These are phyloP conservation scores for Debaryomycetaceae sp. DNA, from an alignment of 1,139 yeast genomes.

Conservation along the genomic window DNA sequence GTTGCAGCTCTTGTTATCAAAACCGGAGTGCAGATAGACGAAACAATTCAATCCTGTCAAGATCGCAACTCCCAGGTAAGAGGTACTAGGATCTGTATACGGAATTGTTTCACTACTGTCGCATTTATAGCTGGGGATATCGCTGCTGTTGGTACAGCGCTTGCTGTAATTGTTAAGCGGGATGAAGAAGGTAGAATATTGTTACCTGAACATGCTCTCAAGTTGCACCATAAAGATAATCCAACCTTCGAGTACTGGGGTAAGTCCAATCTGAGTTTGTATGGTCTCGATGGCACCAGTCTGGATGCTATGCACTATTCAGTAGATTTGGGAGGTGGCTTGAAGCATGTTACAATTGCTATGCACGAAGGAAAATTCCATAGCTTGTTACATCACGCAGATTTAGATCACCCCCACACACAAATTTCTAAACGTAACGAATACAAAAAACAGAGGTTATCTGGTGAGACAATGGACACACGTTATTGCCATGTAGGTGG, in stretches of 20 bases:
- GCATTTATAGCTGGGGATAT: not conserved
- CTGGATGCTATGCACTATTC: too few species aligned
- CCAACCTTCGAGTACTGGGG: too few species aligned
- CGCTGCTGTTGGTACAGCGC: not conserved
- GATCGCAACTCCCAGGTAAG: too few species aligned
- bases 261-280: too few species aligned
- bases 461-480: not conserved
- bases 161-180: not conserved
- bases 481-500: not conserved
- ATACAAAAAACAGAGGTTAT: not conserved
- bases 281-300: too few species aligned
- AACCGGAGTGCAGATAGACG: not conserved
- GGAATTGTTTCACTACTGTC: not conserved
- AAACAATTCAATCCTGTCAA: not conserved
- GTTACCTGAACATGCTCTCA: too few species aligned
- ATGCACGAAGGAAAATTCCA: not conserved
- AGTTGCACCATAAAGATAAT: too few species aligned
- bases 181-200: not conserved
- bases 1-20: not conserved
- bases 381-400: not conserved
- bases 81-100: not conserved
- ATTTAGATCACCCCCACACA: not conserved
- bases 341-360: not conserved
- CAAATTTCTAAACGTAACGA: not conserved
- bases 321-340: too few species aligned